Evolutionary conservation across 306 rosid genomes (phyloP).

Genomic region (Prunus mongolica): DNA sequence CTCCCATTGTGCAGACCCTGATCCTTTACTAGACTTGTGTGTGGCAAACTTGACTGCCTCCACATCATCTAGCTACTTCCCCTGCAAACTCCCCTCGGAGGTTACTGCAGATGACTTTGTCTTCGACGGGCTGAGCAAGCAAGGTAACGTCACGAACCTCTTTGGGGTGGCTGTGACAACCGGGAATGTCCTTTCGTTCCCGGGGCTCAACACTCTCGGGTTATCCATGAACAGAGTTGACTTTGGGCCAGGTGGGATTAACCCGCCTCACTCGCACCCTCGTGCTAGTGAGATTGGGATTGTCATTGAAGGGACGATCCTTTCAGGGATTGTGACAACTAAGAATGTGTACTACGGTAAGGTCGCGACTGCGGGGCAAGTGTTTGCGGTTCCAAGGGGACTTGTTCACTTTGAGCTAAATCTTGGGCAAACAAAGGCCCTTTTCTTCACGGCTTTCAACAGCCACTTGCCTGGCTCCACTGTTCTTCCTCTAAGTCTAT

Average conservation of each 20-base stretch:
- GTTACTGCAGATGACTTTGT: slow-evolving; percentile 8
- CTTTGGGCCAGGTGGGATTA: slow-evolving; percentile 22
- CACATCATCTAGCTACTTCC: not conserved
- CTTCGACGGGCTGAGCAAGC: not conserved
- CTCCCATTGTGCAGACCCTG: slow-evolving; percentile 32
- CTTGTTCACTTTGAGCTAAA: not conserved
- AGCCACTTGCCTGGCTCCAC: not conserved
- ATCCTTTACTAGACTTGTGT: slow-evolving; percentile 42
- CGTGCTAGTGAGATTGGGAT: slow-evolving; percentile 18
- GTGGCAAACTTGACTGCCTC: slow-evolving; percentile 17
- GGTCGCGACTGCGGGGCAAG: slow-evolving; percentile 26
- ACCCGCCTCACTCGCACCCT: slow-evolving; percentile 39
- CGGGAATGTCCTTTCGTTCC: slow-evolving; percentile 24
- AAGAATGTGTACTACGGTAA: slow-evolving; percentile 25
- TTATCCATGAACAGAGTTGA: slow-evolving; percentile 35
- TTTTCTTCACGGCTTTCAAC: slow-evolving; percentile 8
- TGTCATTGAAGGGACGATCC: slow-evolving; percentile 22
- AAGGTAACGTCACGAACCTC: not conserved
- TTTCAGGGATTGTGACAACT: slow-evolving; percentile 39
- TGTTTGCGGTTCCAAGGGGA: slow-evolving; percentile 28
- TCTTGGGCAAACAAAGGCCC: slow-evolving; percentile 16
- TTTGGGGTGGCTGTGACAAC: not conserved
- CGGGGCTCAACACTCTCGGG: slow-evolving; percentile 31
- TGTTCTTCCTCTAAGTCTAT: not conserved
- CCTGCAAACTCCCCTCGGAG: not conserved